Evolutionary conservation across 495 filamentous ascomycete genomes (phyloP).

Genomic region (Podospora didyma): DNA sequence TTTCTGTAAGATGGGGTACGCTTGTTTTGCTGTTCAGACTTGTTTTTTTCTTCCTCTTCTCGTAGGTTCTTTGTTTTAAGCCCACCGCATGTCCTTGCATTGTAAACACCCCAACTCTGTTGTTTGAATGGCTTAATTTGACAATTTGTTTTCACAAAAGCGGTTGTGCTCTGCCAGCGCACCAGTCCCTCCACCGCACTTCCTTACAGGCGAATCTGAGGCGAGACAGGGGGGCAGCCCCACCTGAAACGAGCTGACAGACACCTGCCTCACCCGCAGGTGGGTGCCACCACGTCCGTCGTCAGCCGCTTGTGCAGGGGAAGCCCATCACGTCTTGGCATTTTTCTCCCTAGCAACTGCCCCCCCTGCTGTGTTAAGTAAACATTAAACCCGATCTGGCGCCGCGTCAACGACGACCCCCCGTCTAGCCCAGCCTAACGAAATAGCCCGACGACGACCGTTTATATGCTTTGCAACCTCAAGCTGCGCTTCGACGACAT

Average conservation of each 20-base stretch:
- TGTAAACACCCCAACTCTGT: too few relatives aligned
- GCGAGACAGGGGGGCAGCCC: too few relatives aligned
- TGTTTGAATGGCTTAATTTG: too few relatives aligned
- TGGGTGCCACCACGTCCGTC: neutral
- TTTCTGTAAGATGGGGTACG: too few relatives aligned
- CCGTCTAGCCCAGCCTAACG: conserved; percentile 22
- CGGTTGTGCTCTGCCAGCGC: too few relatives aligned
- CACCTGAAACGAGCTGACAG: neutral
- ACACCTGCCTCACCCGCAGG: neutral
- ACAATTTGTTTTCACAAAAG: neutral
- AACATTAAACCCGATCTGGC: conserved; percentile 13
- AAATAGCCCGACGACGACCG: conserved; percentile 1
- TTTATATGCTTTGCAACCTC: conserved; percentile 34
- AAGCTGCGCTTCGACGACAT: conserved; percentile 31
- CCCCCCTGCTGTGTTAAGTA: conserved; percentile 14
- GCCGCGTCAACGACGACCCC: too few relatives aligned
- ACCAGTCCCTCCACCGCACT: too few relatives aligned
- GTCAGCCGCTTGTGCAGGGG: neutral
- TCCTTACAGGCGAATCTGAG: too few relatives aligned
- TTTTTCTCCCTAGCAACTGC: conserved; percentile 26
- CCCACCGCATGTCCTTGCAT: too few relatives aligned
- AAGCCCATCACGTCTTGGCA: neutral
- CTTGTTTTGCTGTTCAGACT: too few relatives aligned
- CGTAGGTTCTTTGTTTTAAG: too few relatives aligned
- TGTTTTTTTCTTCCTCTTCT: too few relatives aligned